Conservation (phyloP, 139 green algal species). For the Gonium pectorale region DNA sequence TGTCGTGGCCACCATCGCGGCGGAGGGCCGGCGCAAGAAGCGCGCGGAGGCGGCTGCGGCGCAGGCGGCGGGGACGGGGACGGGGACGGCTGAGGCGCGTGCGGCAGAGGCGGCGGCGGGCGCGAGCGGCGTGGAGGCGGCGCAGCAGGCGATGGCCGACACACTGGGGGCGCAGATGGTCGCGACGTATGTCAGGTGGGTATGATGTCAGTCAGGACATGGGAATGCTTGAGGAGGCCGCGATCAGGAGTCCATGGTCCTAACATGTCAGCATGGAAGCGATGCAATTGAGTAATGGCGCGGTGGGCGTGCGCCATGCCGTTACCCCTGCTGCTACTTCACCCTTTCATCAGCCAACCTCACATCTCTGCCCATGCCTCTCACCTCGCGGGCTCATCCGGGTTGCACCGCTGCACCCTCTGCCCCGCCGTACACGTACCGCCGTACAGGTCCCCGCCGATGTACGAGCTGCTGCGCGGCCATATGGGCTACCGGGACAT, state of each 20-base stretch:
- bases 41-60: neutral
- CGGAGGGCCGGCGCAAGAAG: neutral
- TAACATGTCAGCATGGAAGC: no score
- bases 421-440: no score
- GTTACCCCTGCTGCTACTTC: no score
- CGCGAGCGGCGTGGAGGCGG: neutral
- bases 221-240: no score
- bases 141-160: neutral
- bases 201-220: no score
- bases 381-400: no score
- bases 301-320: no score
- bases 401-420: no score
- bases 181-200: slow-evolving; percentile 26
- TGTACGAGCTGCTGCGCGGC: slow-evolving; percentile 35
- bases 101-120: neutral
- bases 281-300: no score
- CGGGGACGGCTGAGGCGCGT: neutral
- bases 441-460: slow-evolving; percentile 26
- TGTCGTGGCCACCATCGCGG: neutral
- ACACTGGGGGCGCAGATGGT: neutral
- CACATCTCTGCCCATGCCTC: no score
- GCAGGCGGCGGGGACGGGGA: neutral
- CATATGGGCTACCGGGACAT: slow-evolving; percentile 27
- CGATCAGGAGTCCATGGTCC: no score
- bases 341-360: no score